phyloP scores from a whole-genome alignment of 306 rosid genomes.

The Cucumis melo region DNA sequence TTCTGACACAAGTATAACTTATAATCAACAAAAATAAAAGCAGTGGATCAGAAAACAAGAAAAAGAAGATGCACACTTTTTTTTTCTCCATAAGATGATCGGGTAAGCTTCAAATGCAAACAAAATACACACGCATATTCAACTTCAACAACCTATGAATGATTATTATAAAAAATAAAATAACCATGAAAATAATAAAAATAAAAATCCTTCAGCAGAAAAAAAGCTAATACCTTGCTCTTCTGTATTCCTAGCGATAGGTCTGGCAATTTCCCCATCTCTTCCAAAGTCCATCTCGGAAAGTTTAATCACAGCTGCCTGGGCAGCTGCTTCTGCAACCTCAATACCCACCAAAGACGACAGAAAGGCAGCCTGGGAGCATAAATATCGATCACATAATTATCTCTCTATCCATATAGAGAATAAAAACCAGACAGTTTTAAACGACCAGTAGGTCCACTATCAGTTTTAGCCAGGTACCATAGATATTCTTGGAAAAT shows the following conservation, averaged over 20 bases:
- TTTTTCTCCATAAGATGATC: not conserved
- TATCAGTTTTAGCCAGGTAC: not conserved
- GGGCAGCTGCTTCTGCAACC: conserved; percentile 72
- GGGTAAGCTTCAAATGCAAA: not conserved
- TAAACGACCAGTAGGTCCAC: not conserved
- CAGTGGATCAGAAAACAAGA: not conserved
- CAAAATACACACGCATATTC: not conserved
- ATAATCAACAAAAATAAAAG: not conserved
- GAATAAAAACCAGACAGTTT: not conserved
- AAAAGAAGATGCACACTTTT: not conserved
- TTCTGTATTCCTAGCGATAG: conserved; percentile 19
- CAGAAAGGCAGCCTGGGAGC: conserved; percentile 65
- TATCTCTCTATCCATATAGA: not conserved
- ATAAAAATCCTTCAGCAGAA: not conserved
- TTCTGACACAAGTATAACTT: not conserved
- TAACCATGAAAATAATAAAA: too few species aligned
- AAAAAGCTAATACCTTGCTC: conserved; percentile 30
- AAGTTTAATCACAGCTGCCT: conserved; percentile 51
- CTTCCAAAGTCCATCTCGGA: conserved; percentile 31
- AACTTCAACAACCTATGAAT: not conserved
- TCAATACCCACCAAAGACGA: conserved; percentile 72
- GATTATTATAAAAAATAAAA: too few species aligned
- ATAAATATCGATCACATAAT: not conserved
- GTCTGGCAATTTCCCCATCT: conserved; percentile 19
- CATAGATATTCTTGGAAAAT: not conserved